Evolutionary conservation across 371 early-diverging fungal species (phyloP).

Genomic region (Mucor plumbeus): DNA sequence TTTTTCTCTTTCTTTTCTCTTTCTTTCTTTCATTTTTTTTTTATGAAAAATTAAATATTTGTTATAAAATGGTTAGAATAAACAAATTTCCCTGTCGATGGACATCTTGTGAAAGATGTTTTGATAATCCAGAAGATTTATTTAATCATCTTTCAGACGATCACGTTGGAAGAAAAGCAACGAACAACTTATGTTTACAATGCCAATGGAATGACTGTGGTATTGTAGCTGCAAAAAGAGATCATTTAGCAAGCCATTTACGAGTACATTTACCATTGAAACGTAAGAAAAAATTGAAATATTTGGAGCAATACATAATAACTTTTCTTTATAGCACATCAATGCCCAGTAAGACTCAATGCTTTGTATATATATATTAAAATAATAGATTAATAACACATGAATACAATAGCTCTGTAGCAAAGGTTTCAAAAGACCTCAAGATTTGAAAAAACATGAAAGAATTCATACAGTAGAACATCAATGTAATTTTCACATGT

Average conservation of each 20-base stretch:
- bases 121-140: slow-evolving; percentile 77
- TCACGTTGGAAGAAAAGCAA: slow-evolving; percentile 90
- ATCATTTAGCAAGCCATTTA: slow-evolving; percentile 92
- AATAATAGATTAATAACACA: background rate
- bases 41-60: background rate
- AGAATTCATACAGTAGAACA: slow-evolving; percentile 76
- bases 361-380: background rate
- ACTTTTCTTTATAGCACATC: slow-evolving; percentile 24
- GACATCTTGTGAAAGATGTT: slow-evolving; percentile 52
- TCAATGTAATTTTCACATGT: slow-evolving; percentile 28
- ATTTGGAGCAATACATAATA: background rate
- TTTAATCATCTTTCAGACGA: slow-evolving; percentile 83
- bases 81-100: slow-evolving; percentile 51
- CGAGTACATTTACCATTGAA: slow-evolving; percentile 89
- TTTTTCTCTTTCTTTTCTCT: slow-evolving; percentile 5
- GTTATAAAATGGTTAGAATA: slow-evolving; percentile 8
- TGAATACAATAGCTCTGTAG: slow-evolving; percentile 64
- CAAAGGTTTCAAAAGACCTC: slow-evolving; percentile 91
- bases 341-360: slow-evolving; percentile 24
- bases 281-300: slow-evolving; percentile 48
- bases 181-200: slow-evolving; percentile 85
- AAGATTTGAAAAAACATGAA: slow-evolving; percentile 94
- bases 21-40: background rate
- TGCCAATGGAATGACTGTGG: slow-evolving; percentile 90
- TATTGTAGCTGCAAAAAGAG: slow-evolving; percentile 78